Evolutionary conservation across 495 filamentous ascomycete species (phyloP).

Genomic region (Terfezia claveryi): DNA sequence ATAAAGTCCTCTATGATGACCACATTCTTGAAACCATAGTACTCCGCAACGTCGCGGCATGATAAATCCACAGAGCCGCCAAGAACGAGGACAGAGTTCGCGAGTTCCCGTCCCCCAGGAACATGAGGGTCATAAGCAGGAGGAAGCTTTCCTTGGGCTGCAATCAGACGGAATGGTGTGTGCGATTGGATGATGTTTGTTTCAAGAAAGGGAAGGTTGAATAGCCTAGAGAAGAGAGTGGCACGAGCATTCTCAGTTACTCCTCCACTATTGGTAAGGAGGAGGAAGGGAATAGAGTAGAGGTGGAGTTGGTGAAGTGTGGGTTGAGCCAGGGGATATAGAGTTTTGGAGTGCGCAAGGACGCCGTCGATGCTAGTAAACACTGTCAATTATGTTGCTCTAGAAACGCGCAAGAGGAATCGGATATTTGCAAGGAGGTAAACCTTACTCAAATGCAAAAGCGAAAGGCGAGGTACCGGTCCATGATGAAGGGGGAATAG

Average conservation of each 20-base stretch:
- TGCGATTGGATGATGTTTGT: conserved; percentile 64
- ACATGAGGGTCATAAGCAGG: conserved; percentile 21
- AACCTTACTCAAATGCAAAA: conserved; percentile 64
- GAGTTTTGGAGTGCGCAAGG: conserved; percentile 58
- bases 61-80: conserved; percentile 63
- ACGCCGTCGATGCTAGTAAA: conserved; percentile 73
- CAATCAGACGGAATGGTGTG: conserved; percentile 44
- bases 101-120: conserved; percentile 13
- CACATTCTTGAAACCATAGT: conserved; percentile 70
- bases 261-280: conserved; percentile 78
- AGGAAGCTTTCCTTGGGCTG: neutral
- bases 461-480: conserved; percentile 27
- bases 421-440: neutral
- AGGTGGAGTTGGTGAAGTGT: conserved; percentile 49
- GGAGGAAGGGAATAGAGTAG: conserved; percentile 55
- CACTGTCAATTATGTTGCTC: neutral
- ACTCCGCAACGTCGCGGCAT: conserved; percentile 43
- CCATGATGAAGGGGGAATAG: no score
- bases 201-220: conserved; percentile 32
- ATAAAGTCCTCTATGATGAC: conserved; percentile 71
- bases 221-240: conserved; percentile 39
- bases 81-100: conserved; percentile 21
- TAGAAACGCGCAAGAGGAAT: neutral
- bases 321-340: conserved; percentile 59
- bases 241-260: conserved; percentile 52